Conservation (phyloP, 2,329 filamentous ascomycete species). For the Remersonia thermophila region DNA sequence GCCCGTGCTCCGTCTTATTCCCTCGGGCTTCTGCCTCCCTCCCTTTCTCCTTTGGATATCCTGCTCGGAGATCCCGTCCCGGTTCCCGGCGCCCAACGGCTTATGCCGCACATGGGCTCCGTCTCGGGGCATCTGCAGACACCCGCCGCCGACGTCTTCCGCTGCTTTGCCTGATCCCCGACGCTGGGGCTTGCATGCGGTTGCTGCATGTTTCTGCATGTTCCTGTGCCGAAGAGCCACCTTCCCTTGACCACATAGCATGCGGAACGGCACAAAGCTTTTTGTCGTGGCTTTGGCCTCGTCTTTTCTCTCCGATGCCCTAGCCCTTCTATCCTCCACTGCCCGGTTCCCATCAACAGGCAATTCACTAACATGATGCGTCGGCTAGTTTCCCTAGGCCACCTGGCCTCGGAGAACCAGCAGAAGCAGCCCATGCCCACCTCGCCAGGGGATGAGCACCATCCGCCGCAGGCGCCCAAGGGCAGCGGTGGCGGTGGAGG, state of each 20-base stretch:
- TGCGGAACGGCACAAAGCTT: constrained; percentile 7
- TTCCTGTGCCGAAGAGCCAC: constrained; percentile 11
- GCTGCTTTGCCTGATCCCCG: constrained; percentile 4
- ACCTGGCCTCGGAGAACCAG: constrained; percentile 25
- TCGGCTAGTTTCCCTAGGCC: constrained; percentile 32
- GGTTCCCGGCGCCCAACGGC: too few relatives aligned
- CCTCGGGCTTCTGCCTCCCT: too few relatives aligned
- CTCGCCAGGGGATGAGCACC: constrained; percentile 42
- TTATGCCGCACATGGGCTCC: not conserved
- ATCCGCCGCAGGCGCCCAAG: constrained; percentile 36
- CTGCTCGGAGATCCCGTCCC: too few relatives aligned
- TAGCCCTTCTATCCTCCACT: not conserved
- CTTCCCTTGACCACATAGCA: constrained; percentile 5
- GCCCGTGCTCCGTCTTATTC: too few relatives aligned
- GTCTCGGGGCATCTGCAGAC: not conserved
- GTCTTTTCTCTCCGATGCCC: too few relatives aligned
- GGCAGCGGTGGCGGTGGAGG: constrained; percentile 38
- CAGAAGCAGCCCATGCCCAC: constrained; percentile 46
- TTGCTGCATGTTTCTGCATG: constrained; percentile 19
- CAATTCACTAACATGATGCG: constrained; percentile 29
- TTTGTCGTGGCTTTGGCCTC: not conserved
- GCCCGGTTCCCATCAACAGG: not conserved
- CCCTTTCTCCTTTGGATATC: too few relatives aligned
- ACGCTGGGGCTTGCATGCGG: constrained; percentile 15
- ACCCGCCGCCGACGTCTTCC: constrained; percentile 1